Base-by-base conservation (phyloP, 164 flowering plant genomes). In the Vitis riparia region DNA sequence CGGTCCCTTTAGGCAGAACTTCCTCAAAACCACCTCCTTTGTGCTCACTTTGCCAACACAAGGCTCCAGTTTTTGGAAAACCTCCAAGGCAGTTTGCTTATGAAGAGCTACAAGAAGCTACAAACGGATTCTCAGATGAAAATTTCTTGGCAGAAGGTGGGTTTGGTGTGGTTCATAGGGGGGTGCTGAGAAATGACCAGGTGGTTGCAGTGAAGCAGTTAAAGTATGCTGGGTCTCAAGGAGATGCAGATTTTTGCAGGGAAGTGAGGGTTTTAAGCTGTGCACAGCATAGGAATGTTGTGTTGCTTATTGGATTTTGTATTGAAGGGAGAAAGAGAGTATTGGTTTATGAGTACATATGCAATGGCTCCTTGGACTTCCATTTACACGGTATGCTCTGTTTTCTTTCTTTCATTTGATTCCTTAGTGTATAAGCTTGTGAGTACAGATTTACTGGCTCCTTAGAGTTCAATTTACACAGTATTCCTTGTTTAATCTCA, bases 231-330 rank as follows among this genome's bases (percentile, higher is more conserved):
- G 87, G 88, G 10, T 77, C 89, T 57, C 87, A 82, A 75, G 89
- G 86, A 23, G 93, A 90, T 81, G 85, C 80, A 52, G 96, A 94
- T 76, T 94, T 94, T 76, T 84, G 87, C 80, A 70, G 85, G 69
- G 98, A 94, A 80, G 99, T 92, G 37, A 75, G 80, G 57, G 84
- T 92, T 0, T 72, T 94, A 77, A 93, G 96, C 82, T 94, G 99
- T 78, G 98, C 98, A 7, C 99, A 94, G 66, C 99, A 92, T 71
- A 84, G 91, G 68, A 92, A 94, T 82, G 94, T 94, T 66, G 99
- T 92, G 63, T 75, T 92, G 90, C 75, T 94, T 16, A 88, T 92
- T 78, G 99, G 99, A 2, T 92, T 85, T 73, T 94, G 98, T 66
- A 72, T 85, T 57, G 90, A 94, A 51, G 84, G 73, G 27, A 76